A percentile compares a stretch with the other conserved stretches of the same genome.
These are phyloP conservation scores for Cladosporium oxysporum DNA, from an alignment of 2,329 filamentous ascomycete genomes.

Conservation along the genomic window DNA sequence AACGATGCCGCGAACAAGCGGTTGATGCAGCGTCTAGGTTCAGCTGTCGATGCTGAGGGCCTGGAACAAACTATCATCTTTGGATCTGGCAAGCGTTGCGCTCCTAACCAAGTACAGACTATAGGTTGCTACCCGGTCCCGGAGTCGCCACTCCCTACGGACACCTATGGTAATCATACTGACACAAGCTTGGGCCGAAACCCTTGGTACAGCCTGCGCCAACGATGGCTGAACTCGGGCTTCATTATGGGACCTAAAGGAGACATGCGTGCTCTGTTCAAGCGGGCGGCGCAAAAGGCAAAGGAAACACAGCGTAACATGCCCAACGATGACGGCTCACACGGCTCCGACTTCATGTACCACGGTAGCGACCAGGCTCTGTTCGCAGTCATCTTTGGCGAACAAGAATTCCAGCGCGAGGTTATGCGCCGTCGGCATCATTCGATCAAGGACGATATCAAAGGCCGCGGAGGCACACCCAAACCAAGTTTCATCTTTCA, in stretches of 20 bases:
- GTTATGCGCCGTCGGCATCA: constrained; percentile 30
- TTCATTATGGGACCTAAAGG: constrained; percentile 30
- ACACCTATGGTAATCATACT: constrained; percentile 45
- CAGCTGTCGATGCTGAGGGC: constrained; percentile 30
- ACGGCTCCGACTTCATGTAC: constrained; percentile 30
- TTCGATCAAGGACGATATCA: constrained; percentile 23
- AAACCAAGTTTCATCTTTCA: constrained; percentile 18
- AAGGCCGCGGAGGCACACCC: background rate
- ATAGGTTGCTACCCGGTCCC: constrained; percentile 56
- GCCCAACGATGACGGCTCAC: constrained; percentile 31
- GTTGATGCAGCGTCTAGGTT: constrained; percentile 41
- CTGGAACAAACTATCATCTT: constrained; percentile 58
- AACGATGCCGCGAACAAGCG: constrained; percentile 43
- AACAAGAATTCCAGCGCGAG: constrained; percentile 36
- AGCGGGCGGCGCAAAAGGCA: constrained; percentile 28
- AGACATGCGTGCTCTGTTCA: constrained; percentile 30
- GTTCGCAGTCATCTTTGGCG: constrained; percentile 32
- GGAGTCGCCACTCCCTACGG: constrained; percentile 51
- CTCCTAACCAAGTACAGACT: constrained; percentile 44
- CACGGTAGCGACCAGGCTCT: constrained; percentile 31
- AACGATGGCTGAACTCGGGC: constrained; percentile 31
- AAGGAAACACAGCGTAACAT: constrained; percentile 24
- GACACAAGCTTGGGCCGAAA: constrained; percentile 24
- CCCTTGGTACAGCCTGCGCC: constrained; percentile 23
- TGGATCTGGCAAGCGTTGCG: constrained; percentile 57